Evolutionary conservation across 2,329 filamentous ascomycete genomes (phyloP).

Genomic region (Ascochyta clinopodiicola): DNA sequence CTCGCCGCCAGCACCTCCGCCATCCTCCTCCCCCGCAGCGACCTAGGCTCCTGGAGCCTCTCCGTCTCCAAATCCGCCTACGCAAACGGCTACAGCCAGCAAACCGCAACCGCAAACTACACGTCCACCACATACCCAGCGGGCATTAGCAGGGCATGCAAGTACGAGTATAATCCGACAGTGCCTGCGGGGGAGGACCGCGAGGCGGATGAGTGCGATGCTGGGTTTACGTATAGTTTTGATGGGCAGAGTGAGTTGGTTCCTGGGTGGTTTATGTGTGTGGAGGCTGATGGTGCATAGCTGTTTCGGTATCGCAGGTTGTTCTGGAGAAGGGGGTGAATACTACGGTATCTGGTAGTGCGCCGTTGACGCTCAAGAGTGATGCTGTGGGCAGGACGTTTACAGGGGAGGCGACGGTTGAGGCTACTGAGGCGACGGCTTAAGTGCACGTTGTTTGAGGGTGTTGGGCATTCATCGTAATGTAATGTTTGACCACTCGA

Average conservation of each 20-base stretch:
- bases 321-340: constrained; percentile 8
- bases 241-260: constrained; percentile 15
- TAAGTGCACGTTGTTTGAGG: not conserved
- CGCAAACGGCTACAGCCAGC: constrained; percentile 14
- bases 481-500: not conserved
- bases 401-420: constrained; percentile 6
- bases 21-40: constrained; percentile 7
- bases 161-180: not conserved
- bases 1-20: constrained; percentile 8
- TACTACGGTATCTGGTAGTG: constrained; percentile 20
- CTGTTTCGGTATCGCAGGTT: constrained; percentile 16
- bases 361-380: constrained; percentile 1
- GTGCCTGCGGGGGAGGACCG: not conserved
- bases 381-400: constrained; percentile 1
- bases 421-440: constrained; percentile 18
- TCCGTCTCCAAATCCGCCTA: not conserved
- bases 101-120: constrained; percentile 12
- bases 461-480: no score
- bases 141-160: constrained; percentile 8
- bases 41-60: constrained; percentile 12
- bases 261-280: not conserved
- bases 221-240: constrained; percentile 9
- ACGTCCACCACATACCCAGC: constrained; percentile 8
- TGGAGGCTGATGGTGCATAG: constrained; percentile 6
- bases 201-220: constrained; percentile 3